Evolutionary conservation across 106 monocot species (phyloP), one percentile per base, ranked within the genome.

Genomic region (Ottelia alismoides): DNA sequence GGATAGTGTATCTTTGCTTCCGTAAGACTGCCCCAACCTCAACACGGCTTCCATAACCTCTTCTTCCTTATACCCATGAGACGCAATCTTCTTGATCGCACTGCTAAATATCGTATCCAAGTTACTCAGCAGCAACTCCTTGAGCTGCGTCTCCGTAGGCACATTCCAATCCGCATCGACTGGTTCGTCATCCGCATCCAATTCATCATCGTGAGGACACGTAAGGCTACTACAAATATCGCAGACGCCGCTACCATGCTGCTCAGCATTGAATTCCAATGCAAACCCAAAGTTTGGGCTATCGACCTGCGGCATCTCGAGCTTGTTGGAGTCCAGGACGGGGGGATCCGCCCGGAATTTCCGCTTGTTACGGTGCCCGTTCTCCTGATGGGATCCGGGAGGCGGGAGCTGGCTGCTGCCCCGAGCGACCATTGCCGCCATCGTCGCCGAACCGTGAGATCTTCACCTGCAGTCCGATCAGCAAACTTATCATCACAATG

Each of bases 331-430:
- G 45, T 85, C 83, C 7, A 56, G 19, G 0, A 64, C 29, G 20
- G 81, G 74, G n/a, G 79, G 74, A 52, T 94, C 94, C 28, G 80
- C 81, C 10, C 88, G 67, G 27, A 81, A 88, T 52, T 96, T 96
- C 28, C 94, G 51, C 67, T 96, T 96, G 64, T 89, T 85, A 32
- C 81, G 72, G 53, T 70, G 85, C 6, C 73, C 74, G 47, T 74
- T 81, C 52, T 84, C 88, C 53, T 78, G 81, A 55, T 78, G 49
- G 27, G 77, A 48, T 11, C 65, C 60, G 28, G 87, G 58, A 4
- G 76, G 55, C 26, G 78, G 61, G 21, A 66, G 40, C 43, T 57
- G 68, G 48, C 57, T 70, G 22, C 70, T 70, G 25, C 63, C 72
- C 18, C 47, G 53, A 55, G 69, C 72, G 53, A 81, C 72, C 78